Evolutionary conservation across 176 grass and related monocot species (phyloP).

Genomic region (Cenchrus fungigraminus): DNA sequence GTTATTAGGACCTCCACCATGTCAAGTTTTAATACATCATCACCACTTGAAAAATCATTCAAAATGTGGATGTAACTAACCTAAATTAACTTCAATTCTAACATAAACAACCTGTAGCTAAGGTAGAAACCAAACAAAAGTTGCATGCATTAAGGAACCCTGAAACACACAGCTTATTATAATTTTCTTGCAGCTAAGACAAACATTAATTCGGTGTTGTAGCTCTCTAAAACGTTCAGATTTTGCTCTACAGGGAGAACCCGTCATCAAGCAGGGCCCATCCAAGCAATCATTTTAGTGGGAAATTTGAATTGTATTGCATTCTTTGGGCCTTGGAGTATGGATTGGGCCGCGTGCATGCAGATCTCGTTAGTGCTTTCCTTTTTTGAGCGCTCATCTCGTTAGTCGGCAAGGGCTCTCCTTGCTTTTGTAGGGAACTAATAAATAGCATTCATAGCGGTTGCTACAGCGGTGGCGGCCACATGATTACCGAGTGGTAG

Average conservation of each 20-base stretch:
- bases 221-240: not conserved
- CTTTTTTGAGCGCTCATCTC: too few relatives aligned
- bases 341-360: not conserved
- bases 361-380: too few relatives aligned
- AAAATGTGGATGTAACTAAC: not conserved
- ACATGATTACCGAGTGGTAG: too few relatives aligned
- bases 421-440: too few relatives aligned
- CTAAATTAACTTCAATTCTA: not conserved
- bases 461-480: too few relatives aligned
- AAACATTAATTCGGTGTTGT: not conserved
- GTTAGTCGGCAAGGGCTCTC: too few relatives aligned
- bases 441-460: too few relatives aligned
- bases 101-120: not conserved
- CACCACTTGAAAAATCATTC: not conserved
- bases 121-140: not conserved
- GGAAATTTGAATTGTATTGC: not conserved
- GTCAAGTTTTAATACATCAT: not conserved
- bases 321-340: not conserved
- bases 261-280: not conserved
- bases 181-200: not conserved
- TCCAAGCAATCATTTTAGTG: not conserved
- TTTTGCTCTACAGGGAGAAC: too few relatives aligned
- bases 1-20: not conserved
- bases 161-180: not conserved
- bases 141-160: not conserved